phyloP scores from a whole-genome alignment of 768 basidiomycete species.

The Saitozyma sp. region DNA sequence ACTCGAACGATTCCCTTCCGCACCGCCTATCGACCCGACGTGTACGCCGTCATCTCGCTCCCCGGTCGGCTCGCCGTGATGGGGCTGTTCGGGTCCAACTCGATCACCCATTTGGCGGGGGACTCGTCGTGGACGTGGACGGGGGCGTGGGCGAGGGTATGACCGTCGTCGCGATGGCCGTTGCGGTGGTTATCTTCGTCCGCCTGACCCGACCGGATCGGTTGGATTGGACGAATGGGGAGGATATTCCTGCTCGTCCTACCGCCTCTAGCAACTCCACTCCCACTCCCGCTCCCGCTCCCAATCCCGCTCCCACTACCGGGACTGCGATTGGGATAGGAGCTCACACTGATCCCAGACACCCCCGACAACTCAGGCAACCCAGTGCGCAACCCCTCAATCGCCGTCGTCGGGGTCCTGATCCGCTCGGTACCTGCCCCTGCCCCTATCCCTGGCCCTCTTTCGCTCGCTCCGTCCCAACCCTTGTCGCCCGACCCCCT shows the following conservation, averaged over 20 bases:
- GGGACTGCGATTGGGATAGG: no score
- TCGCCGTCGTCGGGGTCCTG: no score
- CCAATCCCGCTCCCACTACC: no score
- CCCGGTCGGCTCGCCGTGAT: conserved; percentile 21
- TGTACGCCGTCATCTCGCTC: conserved; percentile 1
- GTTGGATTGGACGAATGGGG: not conserved
- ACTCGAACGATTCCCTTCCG: no score
- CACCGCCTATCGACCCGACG: no score
- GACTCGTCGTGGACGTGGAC: not conserved
- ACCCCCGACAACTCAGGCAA: no score
- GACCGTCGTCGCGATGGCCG: not conserved
- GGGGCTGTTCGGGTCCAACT: conserved; percentile 39
- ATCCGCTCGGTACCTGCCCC: not conserved
- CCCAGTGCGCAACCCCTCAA: no score
- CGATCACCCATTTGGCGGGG: conserved; percentile 26
- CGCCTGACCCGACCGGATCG: conserved; percentile 1
- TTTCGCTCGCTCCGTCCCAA: not conserved
- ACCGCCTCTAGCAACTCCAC: no score
- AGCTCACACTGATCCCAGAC: no score
- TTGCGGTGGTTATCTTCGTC: not conserved
- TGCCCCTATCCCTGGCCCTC: not conserved
- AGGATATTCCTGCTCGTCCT: not conserved
- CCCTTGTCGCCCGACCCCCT: conserved; percentile 4
- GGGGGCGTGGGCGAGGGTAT: not conserved
- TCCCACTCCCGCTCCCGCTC: no score